phyloP scores from a whole-genome alignment of 2,329 filamentous ascomycete species.

The Geosmithia morbida region DNA sequence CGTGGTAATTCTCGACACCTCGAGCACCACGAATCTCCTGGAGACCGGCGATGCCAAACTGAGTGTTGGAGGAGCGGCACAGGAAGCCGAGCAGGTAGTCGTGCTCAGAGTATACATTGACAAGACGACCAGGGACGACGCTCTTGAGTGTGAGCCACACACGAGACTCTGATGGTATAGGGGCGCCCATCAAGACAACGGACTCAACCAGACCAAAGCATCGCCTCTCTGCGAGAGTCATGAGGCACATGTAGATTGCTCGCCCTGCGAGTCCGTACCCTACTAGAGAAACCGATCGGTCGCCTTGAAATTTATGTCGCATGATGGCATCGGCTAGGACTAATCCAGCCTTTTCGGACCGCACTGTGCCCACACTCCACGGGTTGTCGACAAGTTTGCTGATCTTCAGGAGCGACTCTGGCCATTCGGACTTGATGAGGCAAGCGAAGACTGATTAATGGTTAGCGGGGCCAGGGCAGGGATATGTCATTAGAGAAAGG shows the following conservation, averaged over 20 bases:
- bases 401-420: conserved; percentile 47
- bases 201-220: conserved; percentile 81
- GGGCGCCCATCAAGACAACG: conserved; percentile 71
- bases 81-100: conserved; percentile 84
- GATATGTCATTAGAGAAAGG: neutral
- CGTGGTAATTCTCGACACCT: conserved; percentile 53
- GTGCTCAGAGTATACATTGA: conserved; percentile 80
- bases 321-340: conserved; percentile 71
- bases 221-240: conserved; percentile 62
- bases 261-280: conserved; percentile 74
- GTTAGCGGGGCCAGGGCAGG: neutral
- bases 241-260: conserved; percentile 73
- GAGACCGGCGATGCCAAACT: conserved; percentile 73
- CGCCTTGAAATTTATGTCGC: conserved; percentile 63
- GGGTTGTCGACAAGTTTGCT: conserved; percentile 70
- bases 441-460: conserved; percentile 31
- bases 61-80: conserved; percentile 68
- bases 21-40: conserved; percentile 56
- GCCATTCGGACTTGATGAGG: conserved; percentile 47
- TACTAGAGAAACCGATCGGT: conserved; percentile 65
- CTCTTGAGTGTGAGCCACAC: conserved; percentile 68
- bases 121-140: conserved; percentile 68
- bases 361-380: conserved; percentile 61
- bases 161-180: conserved; percentile 54
- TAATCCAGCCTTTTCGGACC: conserved; percentile 57